phyloP scores from a whole-genome alignment of 2,329 filamentous ascomycete species.

The Colletotrichum gloeosporioides region DNA sequence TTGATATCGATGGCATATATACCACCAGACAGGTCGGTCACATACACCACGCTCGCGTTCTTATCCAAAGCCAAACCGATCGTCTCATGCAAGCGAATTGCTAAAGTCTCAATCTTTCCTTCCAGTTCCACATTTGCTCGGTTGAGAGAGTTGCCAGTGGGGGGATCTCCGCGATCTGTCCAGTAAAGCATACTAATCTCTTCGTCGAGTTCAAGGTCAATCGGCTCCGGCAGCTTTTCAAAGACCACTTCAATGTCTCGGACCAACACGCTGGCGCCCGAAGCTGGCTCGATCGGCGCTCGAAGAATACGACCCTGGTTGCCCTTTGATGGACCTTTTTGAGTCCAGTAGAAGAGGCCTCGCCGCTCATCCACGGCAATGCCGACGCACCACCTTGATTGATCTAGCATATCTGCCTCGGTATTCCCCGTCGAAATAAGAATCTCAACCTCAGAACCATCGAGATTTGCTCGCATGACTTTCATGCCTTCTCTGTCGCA shows the following conservation, averaged over 20 bases:
- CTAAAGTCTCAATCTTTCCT: not conserved
- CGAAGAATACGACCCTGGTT: constrained; percentile 1
- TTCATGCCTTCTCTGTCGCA: constrained; percentile 9
- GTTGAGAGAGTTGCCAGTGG: not conserved
- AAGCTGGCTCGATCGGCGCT: not conserved
- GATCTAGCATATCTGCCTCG: not conserved
- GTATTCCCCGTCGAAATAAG: not conserved
- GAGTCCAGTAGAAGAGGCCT: not conserved
- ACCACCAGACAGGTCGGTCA: not conserved
- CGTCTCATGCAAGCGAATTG: not conserved
- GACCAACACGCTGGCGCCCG: not conserved
- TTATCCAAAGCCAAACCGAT: not conserved
- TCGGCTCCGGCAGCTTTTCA: not conserved
- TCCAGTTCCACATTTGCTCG: not conserved
- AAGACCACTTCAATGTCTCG: not conserved
- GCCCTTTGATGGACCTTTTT: constrained; percentile 1
- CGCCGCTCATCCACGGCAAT: not conserved
- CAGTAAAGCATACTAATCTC: not conserved
- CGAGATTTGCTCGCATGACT: constrained; percentile 1
- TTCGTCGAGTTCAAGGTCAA: constrained; percentile 3
- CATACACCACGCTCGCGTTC: not conserved
- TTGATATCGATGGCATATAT: not conserved
- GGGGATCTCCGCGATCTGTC: constrained; percentile 10
- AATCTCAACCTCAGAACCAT: not conserved
- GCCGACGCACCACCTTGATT: not conserved